Evolutionary conservation across 73 alveolate species (phyloP), one percentile per base, ranked within the genome.

Genomic region (Symbiodinium pilosum): DNA sequence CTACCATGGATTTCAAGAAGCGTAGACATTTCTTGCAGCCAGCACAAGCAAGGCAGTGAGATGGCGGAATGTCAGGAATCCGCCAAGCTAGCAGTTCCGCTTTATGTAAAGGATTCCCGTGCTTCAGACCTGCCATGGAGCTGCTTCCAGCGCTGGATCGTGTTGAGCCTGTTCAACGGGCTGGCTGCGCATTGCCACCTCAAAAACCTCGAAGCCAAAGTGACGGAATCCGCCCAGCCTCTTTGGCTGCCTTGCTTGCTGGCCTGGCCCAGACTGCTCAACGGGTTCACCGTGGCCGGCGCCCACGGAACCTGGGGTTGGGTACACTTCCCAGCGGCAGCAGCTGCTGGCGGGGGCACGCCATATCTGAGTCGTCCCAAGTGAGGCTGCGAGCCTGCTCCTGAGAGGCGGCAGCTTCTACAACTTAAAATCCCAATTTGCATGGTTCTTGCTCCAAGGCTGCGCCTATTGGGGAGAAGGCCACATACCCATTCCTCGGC

Each of bases 381-480:
- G 73, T n/a, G 26, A 26, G 81, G 81, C 81, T 32, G 81, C 24
- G 81, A 64, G 81, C 81, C 81, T 38, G 81, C 20, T 2, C 39
- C 81, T 47, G 6, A 9, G 59, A 47, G 14, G 39, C 81, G 30
- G 26, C 73, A 54, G 64, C 8, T 47, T 16, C 64, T 16, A 16
- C 68, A 24, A 51, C 68, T 1, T 16, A 6, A 7, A 16, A 47
- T 47, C 28, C 28, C 73, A 30, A 54, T n/a, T 54, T 9, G 32
- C 73, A 6, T 54, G 32, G 32, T 54, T 26, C 12, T 51, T 16
- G 68, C 73, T 9, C 4, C 4, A 54, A n/a, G n/a, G n/a, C n/a
- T n/a, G n/a, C n/a, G n/a, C n/a, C n/a, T n/a, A n/a, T n/a, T 32
- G 81, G 81, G 20, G 81, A 64, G 81, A 64, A 64, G 81, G 81